Percentiles rank a stretch among this genome's conserved stretches.
Conservation (phyloP, 495 filamentous ascomycete species). For the Rostrohypoxylon terebratum region DNA sequence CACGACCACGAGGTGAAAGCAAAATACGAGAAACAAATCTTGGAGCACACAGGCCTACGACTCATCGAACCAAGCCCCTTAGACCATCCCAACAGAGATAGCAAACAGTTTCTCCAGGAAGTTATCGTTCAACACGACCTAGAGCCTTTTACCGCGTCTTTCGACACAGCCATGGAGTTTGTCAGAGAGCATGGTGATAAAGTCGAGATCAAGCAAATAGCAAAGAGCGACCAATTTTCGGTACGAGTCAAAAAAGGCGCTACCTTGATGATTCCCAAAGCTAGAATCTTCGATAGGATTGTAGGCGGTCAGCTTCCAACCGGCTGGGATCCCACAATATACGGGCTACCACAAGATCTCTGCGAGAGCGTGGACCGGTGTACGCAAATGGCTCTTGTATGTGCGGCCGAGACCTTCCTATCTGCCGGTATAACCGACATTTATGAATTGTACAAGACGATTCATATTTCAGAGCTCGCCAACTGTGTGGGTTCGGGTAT, state of each 20-base stretch:
- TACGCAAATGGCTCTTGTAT: slow-evolving; percentile 92
- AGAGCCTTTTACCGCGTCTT: slow-evolving; percentile 93
- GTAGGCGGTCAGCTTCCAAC: slow-evolving; percentile 96
- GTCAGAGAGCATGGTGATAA: slow-evolving; percentile 95
- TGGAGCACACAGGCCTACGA: slow-evolving; percentile 91
- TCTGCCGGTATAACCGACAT: slow-evolving; percentile 96
- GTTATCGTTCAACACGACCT: slow-evolving; percentile 95
- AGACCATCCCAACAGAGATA: slow-evolving; percentile 92
- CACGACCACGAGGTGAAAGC: slow-evolving; percentile 88
- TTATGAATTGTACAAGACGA: slow-evolving; percentile 98
- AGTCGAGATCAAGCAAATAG: slow-evolving; percentile 91
- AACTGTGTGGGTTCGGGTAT: slow-evolving; percentile 98
- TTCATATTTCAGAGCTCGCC: slow-evolving; percentile 95
- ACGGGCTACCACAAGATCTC: slow-evolving; percentile 95
- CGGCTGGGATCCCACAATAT: slow-evolving; percentile 92
- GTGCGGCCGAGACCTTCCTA: slow-evolving; percentile 87
- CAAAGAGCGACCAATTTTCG: slow-evolving; percentile 90
- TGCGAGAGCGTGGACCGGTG: slow-evolving; percentile 95
- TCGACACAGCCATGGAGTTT: slow-evolving; percentile 96
- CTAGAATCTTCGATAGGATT: slow-evolving; percentile 93
- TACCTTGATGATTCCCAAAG: slow-evolving; percentile 91
- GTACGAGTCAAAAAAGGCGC: slow-evolving; percentile 93
- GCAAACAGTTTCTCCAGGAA: slow-evolving; percentile 96
- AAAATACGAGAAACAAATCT: slow-evolving; percentile 87
- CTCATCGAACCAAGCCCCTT: slow-evolving; percentile 90